phyloP scores from a whole-genome alignment of 495 filamentous ascomycete genomes.

The Usnea hakonensis region DNA sequence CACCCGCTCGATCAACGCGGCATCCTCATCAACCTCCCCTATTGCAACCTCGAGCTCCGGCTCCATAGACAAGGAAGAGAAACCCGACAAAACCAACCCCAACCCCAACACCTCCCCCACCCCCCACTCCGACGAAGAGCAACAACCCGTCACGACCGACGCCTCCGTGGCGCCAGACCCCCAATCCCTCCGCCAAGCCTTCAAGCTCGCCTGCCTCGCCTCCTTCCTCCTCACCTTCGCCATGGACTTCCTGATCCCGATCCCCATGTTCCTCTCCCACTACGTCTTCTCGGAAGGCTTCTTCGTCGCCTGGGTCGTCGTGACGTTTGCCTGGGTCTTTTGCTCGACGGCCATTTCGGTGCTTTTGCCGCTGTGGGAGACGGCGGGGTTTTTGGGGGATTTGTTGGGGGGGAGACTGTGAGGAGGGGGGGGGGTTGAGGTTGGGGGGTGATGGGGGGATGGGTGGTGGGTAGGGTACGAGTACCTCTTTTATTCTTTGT shows the following conservation, averaged over 20 bases:
- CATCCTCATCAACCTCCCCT: background rate
- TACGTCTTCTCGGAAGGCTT: constrained; percentile 67
- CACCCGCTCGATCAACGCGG: constrained; percentile 28
- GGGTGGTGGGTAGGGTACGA: no score
- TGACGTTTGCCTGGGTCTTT: constrained; percentile 68
- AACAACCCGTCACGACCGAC: no score
- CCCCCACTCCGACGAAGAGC: constrained; percentile 21
- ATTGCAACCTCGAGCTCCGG: constrained; percentile 9
- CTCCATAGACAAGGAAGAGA: constrained; percentile 10
- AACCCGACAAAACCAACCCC: background rate
- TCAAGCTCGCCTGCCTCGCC: constrained; percentile 56
- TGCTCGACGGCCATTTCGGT: constrained; percentile 32
- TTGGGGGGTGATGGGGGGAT: background rate
- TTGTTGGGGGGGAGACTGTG: constrained; percentile 20
- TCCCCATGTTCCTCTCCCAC: constrained; percentile 64
- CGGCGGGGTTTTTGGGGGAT: constrained; percentile 18
- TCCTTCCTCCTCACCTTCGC: constrained; percentile 57
- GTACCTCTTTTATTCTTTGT: no score
- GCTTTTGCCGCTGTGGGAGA: constrained; percentile 30
- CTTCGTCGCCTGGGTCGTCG: constrained; percentile 64
- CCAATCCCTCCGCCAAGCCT: constrained; percentile 47
- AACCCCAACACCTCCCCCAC: constrained; percentile 5
- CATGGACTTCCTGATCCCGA: constrained; percentile 65
- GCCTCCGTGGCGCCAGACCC: no score
- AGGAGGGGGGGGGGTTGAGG: background rate